A percentile compares a stretch with the other conserved stretches of the same genome.
phyloP scores from a whole-genome alignment of 2,329 filamentous ascomycete genomes.

The Colletotrichum lindemuthianum region DNA sequence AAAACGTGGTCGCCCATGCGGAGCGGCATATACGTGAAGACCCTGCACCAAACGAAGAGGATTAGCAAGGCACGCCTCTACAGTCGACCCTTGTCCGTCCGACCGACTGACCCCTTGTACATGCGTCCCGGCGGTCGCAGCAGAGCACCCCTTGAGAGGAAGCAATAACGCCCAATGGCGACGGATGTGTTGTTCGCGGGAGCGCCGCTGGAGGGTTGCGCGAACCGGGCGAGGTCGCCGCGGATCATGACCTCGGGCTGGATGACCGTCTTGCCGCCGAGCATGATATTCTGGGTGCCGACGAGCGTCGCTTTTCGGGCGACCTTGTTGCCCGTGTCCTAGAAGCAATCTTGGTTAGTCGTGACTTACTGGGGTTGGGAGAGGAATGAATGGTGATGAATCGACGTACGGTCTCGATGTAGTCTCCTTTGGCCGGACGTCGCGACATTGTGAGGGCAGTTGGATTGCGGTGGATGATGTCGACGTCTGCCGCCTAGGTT shows the following conservation, averaged over 20 bases:
- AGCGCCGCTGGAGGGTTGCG: slow-evolving; percentile 54
- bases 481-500: background rate
- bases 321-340: slow-evolving; percentile 99
- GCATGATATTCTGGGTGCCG: slow-evolving; percentile 96
- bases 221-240: slow-evolving; percentile 80
- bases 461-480: background rate
- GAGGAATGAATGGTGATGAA: background rate
- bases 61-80: background rate
- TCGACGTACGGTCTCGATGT: slow-evolving; percentile 87
- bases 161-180: slow-evolving; percentile 90
- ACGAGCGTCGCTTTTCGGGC: slow-evolving; percentile 91
- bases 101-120: slow-evolving; percentile 70
- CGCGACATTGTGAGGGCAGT: slow-evolving; percentile 70
- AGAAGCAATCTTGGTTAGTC: background rate
- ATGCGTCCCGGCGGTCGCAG: slow-evolving; percentile 85
- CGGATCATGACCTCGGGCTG: slow-evolving; percentile 95
- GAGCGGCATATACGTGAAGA: slow-evolving; percentile 85
- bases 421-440: slow-evolving; percentile 86
- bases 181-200: slow-evolving; percentile 74
- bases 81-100: no score
- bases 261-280: slow-evolving; percentile 95
- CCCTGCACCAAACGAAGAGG: slow-evolving; percentile 43
- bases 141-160: slow-evolving; percentile 81
- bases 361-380: no score
- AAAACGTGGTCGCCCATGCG: slow-evolving; percentile 96